Base-by-base conservation (phyloP, 2,329 filamentous ascomycete species). In the Bipolaris cookei region DNA sequence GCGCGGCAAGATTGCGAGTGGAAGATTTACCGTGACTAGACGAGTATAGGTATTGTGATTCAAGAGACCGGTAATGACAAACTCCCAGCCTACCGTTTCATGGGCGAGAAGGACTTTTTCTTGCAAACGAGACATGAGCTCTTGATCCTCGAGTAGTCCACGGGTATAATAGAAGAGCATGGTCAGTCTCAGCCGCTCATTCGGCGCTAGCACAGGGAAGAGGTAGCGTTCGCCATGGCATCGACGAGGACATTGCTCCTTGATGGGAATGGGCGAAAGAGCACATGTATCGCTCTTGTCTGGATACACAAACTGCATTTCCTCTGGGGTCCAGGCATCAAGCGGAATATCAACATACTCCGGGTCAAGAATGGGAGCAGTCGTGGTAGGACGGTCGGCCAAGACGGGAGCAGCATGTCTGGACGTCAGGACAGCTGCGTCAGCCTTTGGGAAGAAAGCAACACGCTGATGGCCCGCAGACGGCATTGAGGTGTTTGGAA, bases 101-200 rank as follows among this genome's bases (percentile, higher is more conserved):
- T 76, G 69, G 0, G 77, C 78, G 2, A 82, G 65, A 14, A 71
- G 66, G 0, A 78, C 72, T 56, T 81, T 81, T 23, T 80, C 77
- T 23, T 80, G 78, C 3, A 82, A 60, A 0, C 75, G 72, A 2
- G 71, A 72, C 14, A 81, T 66, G 34, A 82, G 68, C 34, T 80
- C 78, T 6, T 59, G 59, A 50, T 82, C 78, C 6, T 77, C 63
- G 10, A 77, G 62, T 7, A 80, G 68, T 3, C 74, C 74, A 25
- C 71, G 69, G 1, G 79, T 79, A 32, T 81, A 80, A 53, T 82
- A 82, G 72, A 77, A 82, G 0, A 80, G 63, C 62, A 75, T 70
- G 1, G 76, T 77, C 41, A 78, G 61, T 25, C 76, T 71, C 5
- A 77, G 51, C 21, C 73, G 66, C 58, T 78, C 76, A 47, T 78